Conservation (phyloP, 768 basidiomycete genomes). For the Trichaptum fuscoviolaceum region DNA sequence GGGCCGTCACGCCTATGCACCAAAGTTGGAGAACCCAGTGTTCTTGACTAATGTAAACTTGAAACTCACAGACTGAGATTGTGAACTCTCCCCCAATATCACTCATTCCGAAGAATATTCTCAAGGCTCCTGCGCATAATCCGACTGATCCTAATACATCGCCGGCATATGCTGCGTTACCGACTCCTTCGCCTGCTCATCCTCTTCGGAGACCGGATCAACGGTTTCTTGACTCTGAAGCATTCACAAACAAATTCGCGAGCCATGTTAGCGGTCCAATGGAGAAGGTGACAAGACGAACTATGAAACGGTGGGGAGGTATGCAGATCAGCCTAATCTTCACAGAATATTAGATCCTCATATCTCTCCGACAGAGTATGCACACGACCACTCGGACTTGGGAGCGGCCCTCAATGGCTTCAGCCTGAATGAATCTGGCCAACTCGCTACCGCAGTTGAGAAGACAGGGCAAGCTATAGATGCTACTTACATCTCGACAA, state of each 20-base stretch:
- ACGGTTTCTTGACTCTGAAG: conserved; percentile 92
- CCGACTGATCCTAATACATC: conserved; percentile 77
- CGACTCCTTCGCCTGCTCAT: conserved; percentile 84
- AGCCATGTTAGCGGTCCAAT: conserved; percentile 86
- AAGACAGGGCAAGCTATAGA: conserved; percentile 97
- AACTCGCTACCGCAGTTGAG: conserved; percentile 81
- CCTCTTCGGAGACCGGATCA: conserved; percentile 92
- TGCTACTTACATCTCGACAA: conserved; percentile 88
- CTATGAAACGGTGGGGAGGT: conserved; percentile 95
- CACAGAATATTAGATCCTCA: conserved; percentile 9
- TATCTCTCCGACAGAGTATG: conserved; percentile 46
- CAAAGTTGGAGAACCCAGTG: background rate
- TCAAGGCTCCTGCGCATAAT: conserved; percentile 93
- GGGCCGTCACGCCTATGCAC: no score
- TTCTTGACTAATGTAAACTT: conserved; percentile 5
- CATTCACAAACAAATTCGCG: conserved; percentile 93
- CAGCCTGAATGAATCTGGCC: conserved; percentile 77
- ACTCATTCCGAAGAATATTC: conserved; percentile 87
- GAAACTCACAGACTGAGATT: conserved; percentile 67
- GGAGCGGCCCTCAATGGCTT: conserved; percentile 92
- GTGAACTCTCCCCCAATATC: conserved; percentile 90
- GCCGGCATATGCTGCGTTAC: conserved; percentile 75
- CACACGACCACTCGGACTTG: conserved; percentile 85
- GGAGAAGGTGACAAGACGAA: conserved; percentile 93
- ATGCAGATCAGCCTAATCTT: conserved; percentile 21